Base-by-base conservation (phyloP, 1,284 basidiomycete species). In the Entoloma clypeatum region DNA sequence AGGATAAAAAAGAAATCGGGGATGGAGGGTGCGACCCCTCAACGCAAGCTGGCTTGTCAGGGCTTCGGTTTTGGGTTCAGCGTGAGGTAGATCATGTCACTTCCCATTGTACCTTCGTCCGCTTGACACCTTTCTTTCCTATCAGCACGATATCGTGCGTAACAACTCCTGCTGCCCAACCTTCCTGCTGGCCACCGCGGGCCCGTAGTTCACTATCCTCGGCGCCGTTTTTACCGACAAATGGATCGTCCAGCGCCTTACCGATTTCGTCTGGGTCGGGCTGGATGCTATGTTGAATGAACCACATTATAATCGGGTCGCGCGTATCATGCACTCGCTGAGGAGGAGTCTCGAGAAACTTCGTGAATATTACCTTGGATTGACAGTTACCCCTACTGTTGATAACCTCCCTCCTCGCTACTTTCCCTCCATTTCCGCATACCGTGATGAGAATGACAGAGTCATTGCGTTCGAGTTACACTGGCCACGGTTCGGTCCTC, bases 181-280 rank as follows among this genome's bases (percentile, higher is more conserved):
- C 13, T 56, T 63, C 36, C 38, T 64, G 22, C 10, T 63, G 5
- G 55, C 59, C 6, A 45, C 47, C 3, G 52, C 48, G 21, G 60
- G 60, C 26, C 51, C 59, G 18, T 56, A 49, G 40, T 33, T 62
- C 11, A 39, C 35, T 18, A 41, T 63, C 24, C 43, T 55, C 3
- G 61, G 59, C 17, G 58, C 49, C 24, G 50, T 64, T 23, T 53
- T 52, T 43, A 50, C 56, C 5, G 52, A 57, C 30, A 41, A 42
- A 27, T 31, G 51, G 10, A 53, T 63, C 11, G 52, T 56, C 18
- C 60, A 62, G 44, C 52, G 47, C 5, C 50, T 62, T 10, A 59
- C 60, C 5, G 55, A 60, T 43, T 49, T 50, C 32, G 33, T 53
- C 5, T 54, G 55, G 54, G 26, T 52, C 28, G 55, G 52, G 25